Evolutionary conservation across 2,329 filamentous ascomycete genomes (phyloP), one percentile per base, ranked within the genome.

Genomic region (Fusarium illudens): DNA sequence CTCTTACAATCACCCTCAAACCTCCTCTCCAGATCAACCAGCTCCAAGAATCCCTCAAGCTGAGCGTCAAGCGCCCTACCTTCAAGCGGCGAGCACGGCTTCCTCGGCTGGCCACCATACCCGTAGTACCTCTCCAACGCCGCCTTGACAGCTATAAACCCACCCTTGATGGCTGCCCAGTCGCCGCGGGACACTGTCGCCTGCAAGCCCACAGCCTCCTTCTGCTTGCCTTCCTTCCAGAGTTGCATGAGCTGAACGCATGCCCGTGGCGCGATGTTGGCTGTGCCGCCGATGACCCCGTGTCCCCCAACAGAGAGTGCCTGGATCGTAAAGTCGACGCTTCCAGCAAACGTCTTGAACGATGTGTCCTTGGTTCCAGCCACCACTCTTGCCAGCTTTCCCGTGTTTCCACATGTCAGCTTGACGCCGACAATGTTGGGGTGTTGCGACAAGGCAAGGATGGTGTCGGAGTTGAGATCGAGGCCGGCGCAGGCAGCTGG

Each of bases 281-380:
- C 92, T 57, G 91, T 83, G 12, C 91, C 92, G 13, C 87, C 89
- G 65, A 94, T 90, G 72, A 92, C 86, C 32, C 92, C 91, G 60
- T 90, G 87, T 4, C 89, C 91, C 22, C 91, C 91, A 4, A 88
- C 90, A 42, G 91, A 83, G 36, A 92, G 78, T 1, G 89, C 89
- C 76, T 92, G 91, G 12, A 93, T 79, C 12, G 88, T 90, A 77
- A 93, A 93, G 79, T 94, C 91, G 54, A 90, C 90, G 50, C 88
- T 90, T 58, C 92, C 91, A 39, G 90, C 91, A 72, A 91, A 87
- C 62, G 90, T 90, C 75, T 91, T 84, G 81, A 93, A 93, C 15
- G 44, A 20, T 1, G 62, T 71, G 48, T 58, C 68, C 32, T 60
- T 60, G 6, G 84, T 82, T 4, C 82, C 84, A 46, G 86, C 76